A percentile compares a stretch with the other conserved stretches of the same genome.
These are phyloP conservation scores for Metschnikowia continentalis DNA, from an alignment of 805 yeast species.

Conservation along the genomic window DNA sequence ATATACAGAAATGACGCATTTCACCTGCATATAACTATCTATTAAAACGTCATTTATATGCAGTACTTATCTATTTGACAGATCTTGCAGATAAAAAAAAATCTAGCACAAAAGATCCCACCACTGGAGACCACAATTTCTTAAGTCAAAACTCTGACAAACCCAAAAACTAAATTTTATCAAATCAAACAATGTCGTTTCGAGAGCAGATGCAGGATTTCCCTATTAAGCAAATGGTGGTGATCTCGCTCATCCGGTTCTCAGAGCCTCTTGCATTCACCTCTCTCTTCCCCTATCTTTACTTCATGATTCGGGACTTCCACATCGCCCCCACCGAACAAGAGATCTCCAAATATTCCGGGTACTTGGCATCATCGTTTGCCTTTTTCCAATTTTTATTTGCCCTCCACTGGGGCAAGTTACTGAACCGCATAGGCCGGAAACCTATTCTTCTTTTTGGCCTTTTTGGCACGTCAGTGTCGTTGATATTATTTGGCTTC, in stretches of 20 bases:
- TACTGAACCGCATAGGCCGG: conserved; percentile 54
- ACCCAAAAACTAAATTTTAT: too few species aligned
- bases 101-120: too few species aligned
- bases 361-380: conserved; percentile 57
- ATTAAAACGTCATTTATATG: not conserved
- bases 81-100: not conserved
- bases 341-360: conserved; percentile 57
- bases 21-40: too few species aligned
- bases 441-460: conserved; percentile 52
- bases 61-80: not conserved
- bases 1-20: too few species aligned
- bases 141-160: too few species aligned
- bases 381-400: conserved; percentile 57
- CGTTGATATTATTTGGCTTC: conserved; percentile 51
- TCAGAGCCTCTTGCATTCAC: conserved; percentile 64
- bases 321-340: conserved; percentile 44
- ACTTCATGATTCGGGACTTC: conserved; percentile 59
- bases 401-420: conserved; percentile 57
- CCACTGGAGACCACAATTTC: too few species aligned
- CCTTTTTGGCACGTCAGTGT: conserved; percentile 46
- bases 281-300: conserved; percentile 59
- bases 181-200: conserved; percentile 19
- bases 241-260: conserved; percentile 43
- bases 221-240: conserved; percentile 48
- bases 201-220: conserved; percentile 52